Conservation (phyloP, 352 stramenopile species). For the Aphanomyces euteiches region DNA sequence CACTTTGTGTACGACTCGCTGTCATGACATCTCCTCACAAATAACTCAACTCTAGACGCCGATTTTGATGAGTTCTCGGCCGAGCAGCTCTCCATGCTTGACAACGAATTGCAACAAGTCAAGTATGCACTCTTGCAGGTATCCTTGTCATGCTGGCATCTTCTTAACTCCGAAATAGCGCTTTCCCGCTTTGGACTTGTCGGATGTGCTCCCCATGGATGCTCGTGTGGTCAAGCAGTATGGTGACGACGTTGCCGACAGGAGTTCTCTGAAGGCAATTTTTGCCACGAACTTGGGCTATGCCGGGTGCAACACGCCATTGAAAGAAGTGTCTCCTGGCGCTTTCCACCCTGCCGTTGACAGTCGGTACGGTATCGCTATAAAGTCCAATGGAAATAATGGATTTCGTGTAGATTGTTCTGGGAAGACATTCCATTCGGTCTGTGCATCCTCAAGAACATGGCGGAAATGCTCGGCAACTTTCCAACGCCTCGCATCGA, state of each 20-base stretch:
- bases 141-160: not conserved
- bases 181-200: constrained; percentile 88
- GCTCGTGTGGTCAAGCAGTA: constrained; percentile 91
- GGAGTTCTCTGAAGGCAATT: constrained; percentile 69
- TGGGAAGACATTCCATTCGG: constrained; percentile 92
- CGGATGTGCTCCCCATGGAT: constrained; percentile 86
- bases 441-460: constrained; percentile 91
- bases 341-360: constrained; percentile 81
- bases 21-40: not conserved
- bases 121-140: constrained; percentile 80
- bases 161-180: constrained; percentile 39
- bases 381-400: not conserved
- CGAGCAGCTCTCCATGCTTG: constrained; percentile 87
- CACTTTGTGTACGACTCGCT: constrained; percentile 71
- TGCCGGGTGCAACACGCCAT: constrained; percentile 82
- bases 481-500: constrained; percentile 90
- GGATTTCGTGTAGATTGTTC: constrained; percentile 53
- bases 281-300: constrained; percentile 90
- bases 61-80: constrained; percentile 92
- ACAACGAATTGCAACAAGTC: constrained; percentile 92
- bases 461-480: constrained; percentile 90
- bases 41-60: constrained; percentile 50
- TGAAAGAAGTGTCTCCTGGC: constrained; percentile 69
- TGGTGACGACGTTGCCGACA: constrained; percentile 85
- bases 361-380: constrained; percentile 39